Evolutionary conservation across 2,329 filamentous ascomycete species (phyloP).

Genomic region (Penicillium nordicum): DNA sequence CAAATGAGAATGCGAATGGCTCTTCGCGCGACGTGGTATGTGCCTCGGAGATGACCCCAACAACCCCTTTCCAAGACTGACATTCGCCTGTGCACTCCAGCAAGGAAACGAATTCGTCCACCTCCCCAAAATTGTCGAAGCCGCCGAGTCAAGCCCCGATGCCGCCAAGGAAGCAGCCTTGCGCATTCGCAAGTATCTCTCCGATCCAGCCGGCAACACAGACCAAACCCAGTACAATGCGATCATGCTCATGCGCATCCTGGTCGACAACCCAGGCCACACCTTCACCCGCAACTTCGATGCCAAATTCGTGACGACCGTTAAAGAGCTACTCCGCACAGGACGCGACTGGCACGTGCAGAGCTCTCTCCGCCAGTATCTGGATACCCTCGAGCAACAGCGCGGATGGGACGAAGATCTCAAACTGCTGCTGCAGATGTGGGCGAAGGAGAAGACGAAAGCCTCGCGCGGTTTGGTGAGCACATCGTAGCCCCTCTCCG

Average conservation of each 20-base stretch:
- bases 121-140: conserved; percentile 89
- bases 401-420: conserved; percentile 74
- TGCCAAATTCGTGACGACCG: conserved; percentile 71
- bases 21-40: conserved; percentile 55
- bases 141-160: conserved; percentile 83
- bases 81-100: conserved; percentile 12
- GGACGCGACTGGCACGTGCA: conserved; percentile 72
- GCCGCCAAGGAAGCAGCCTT: conserved; percentile 79
- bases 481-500: not conserved
- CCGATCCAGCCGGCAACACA: conserved; percentile 62
- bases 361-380: conserved; percentile 81
- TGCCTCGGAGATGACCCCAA: not conserved
- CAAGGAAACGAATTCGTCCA: conserved; percentile 87
- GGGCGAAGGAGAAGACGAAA: conserved; percentile 78
- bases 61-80: not conserved
- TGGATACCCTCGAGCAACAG: conserved; percentile 71
- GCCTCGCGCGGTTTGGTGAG: conserved; percentile 46
- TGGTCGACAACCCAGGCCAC: conserved; percentile 84
- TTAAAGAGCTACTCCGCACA: conserved; percentile 70
- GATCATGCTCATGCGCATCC: conserved; percentile 89
- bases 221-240: conserved; percentile 89
- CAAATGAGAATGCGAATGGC: conserved; percentile 3
- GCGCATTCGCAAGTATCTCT: conserved; percentile 77
- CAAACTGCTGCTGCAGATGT: conserved; percentile 72
- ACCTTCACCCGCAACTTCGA: conserved; percentile 92